These are phyloP conservation scores for Pyrenula aspistea DNA, from an alignment of 495 filamentous ascomycete genomes.

Conservation along the genomic window DNA sequence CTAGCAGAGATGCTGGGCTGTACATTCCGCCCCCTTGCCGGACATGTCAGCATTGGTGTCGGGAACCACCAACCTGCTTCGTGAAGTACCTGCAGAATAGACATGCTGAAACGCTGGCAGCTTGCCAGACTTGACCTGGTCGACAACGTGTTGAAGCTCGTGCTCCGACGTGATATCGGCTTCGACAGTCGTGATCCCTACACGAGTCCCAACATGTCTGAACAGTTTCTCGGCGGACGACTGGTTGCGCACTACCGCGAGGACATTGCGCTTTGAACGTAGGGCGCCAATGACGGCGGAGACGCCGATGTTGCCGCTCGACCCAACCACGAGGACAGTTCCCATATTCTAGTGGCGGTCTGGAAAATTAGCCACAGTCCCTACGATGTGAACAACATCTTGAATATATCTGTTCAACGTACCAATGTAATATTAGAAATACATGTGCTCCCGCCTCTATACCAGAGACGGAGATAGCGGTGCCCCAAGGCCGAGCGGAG, in stretches of 20 bases:
- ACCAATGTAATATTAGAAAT: too few species aligned
- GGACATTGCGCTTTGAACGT: slow-evolving; percentile 16
- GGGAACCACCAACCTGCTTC: too few species aligned
- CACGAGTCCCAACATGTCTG: slow-evolving; percentile 17
- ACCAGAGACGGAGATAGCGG: too few species aligned
- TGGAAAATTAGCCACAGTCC: too few species aligned
- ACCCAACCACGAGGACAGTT: slow-evolving; percentile 26
- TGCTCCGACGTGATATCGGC: slow-evolving; percentile 19
- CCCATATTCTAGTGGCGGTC: slow-evolving; percentile 15
- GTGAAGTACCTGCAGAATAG: slow-evolving; percentile 20
- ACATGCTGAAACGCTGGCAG: slow-evolving; percentile 30
- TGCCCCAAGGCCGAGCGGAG: too few species aligned
- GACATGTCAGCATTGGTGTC: not conserved
- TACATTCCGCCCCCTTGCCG: slow-evolving; percentile 20
- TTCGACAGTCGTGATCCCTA: slow-evolving; percentile 21
- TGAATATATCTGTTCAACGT: too few species aligned
- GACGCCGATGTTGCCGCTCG: slow-evolving; percentile 30
- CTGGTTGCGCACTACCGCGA: slow-evolving; percentile 29
- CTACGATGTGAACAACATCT: too few species aligned
- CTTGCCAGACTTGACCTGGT: slow-evolving; percentile 21
- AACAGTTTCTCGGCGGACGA: slow-evolving; percentile 23
- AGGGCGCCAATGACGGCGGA: slow-evolving; percentile 20
- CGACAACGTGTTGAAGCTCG: slow-evolving; percentile 23
- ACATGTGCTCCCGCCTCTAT: too few species aligned
- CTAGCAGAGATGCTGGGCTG: slow-evolving; percentile 10